Percentiles rank a stretch among this genome's conserved stretches.
Conservation (phyloP, 139 green algal genomes). For the Pleodorina starrii region DNA sequence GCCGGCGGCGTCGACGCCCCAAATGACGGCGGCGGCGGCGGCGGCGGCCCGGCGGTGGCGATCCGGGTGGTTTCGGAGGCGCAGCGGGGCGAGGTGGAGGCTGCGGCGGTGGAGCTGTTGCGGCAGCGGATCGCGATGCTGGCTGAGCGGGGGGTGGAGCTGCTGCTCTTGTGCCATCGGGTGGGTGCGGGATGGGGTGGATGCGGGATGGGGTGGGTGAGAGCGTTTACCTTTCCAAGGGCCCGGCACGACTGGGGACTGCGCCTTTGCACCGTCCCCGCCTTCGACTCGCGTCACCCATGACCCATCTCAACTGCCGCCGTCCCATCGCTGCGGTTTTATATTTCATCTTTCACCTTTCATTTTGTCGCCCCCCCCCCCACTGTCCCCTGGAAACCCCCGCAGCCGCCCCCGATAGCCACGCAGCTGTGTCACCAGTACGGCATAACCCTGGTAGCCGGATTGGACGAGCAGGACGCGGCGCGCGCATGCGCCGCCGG, state of each 20-base stretch:
- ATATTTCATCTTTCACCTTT: too few relatives aligned
- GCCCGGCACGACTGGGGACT: too few relatives aligned
- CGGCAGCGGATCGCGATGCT: neutral
- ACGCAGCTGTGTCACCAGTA: conserved; percentile 1
- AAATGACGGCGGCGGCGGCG: neutral
- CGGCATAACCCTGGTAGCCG: conserved; percentile 14
- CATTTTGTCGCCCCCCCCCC: neutral
- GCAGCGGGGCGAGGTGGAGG: neutral
- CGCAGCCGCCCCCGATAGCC: neutral
- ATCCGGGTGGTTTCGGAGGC: neutral
- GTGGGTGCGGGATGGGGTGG: conserved; percentile 6
- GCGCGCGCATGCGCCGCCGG: neutral
- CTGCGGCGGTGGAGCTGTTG: neutral
- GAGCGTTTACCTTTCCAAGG: too few relatives aligned
- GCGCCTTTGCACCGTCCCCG: too few relatives aligned
- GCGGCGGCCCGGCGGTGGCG: neutral
- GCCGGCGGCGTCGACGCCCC: neutral
- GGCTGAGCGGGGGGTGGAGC: neutral
- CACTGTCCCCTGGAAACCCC: too few relatives aligned
- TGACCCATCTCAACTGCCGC: too few relatives aligned
- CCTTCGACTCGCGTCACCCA: neutral
- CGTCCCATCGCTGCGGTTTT: too few relatives aligned
- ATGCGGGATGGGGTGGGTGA: neutral
- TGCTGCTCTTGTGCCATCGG: conserved; percentile 21
- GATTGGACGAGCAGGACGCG: conserved; percentile 27